Percentiles rank a stretch among this genome's conserved stretches.
phyloP scores from a whole-genome alignment of 164 flowering plant species.

The Stephania yunnanensis region DNA sequence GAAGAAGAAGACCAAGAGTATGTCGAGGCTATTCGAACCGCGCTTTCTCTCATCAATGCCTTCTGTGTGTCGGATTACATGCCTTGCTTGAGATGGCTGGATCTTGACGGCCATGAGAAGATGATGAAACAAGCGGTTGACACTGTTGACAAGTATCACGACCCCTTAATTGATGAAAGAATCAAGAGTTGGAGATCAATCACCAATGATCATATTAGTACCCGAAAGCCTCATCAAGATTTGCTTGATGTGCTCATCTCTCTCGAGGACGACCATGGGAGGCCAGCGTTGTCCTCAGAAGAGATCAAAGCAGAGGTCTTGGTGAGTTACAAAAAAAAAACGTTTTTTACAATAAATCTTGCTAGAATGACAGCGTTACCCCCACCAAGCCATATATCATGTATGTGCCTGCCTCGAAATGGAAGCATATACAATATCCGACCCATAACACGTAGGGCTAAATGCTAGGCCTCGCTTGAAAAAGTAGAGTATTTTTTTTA shows the following conservation, averaged over 20 bases:
- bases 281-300: neutral
- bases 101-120: constrained; percentile 40
- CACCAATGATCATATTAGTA: neutral
- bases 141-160: constrained; percentile 21
- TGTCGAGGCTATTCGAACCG: constrained; percentile 14
- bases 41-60: constrained; percentile 16
- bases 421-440: too few relatives aligned
- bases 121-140: constrained; percentile 16
- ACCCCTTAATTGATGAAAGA: constrained; percentile 25
- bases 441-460: too few relatives aligned
- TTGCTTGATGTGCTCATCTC: constrained; percentile 26
- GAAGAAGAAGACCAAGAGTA: constrained; percentile 20
- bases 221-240: constrained; percentile 18
- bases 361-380: too few relatives aligned
- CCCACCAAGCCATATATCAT: too few relatives aligned
- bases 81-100: constrained; percentile 22
- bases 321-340: neutral
- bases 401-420: too few relatives aligned
- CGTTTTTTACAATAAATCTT: too few relatives aligned
- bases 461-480: too few relatives aligned
- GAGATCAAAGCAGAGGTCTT: neutral
- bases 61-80: constrained; percentile 28
- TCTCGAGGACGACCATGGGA: constrained; percentile 6
- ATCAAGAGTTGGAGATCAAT: constrained; percentile 25
- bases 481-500: too few relatives aligned